Evolutionary conservation across 352 stramenopile genomes (phyloP), one percentile per base, ranked within the genome.

Genomic region (Pythium chondricola): DNA sequence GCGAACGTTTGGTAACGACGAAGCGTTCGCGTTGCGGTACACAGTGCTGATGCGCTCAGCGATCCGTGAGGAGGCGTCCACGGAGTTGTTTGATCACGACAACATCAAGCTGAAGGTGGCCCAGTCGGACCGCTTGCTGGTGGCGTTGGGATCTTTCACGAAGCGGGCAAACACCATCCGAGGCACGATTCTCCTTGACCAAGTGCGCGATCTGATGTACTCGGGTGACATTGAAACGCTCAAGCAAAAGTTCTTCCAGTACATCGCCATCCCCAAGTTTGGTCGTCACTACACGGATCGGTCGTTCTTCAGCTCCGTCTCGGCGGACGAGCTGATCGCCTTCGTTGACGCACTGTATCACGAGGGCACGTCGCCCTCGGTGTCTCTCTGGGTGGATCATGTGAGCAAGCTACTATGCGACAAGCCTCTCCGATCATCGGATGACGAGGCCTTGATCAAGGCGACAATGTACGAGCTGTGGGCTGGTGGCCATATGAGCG

Each of bases 161-260:
- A 22, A 14, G 1, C 13, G 17, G 17, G 41, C 33, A n/a, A 63
- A 63, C 43, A 27, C 39, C 0, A 5, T 63, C 35, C 54, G 54
- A 13, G 45, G 21, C 2, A 29, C 40, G 17, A 22, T 62, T 18
- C 47, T 62, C 8, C 47, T 56, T 36, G 36, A 62, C 17, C 54
- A 62, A 14, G 40, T 62, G 2, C 18, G 38, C 10, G 27, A 36
- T 0, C 25, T 56, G 18, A 37, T 33, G 26, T 51, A 47, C 32
- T 13, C 29, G 21, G 17, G 21, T 38, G 4, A 6, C 14, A n/a
- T 29, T 29, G 22, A 31, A 1, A 5, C 25, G 14, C 37, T 55
- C 2, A 25, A 32, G 38, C 2, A 27, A 2, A 55, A 54, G 25
- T 35, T 61, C 18, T 21, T 61, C 30, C 30, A 61, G 53, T 61